Percentiles rank a stretch among this genome's conserved stretches.
Conservation (phyloP, 768 basidiomycete genomes). For the Podaxis sp. region DNA sequence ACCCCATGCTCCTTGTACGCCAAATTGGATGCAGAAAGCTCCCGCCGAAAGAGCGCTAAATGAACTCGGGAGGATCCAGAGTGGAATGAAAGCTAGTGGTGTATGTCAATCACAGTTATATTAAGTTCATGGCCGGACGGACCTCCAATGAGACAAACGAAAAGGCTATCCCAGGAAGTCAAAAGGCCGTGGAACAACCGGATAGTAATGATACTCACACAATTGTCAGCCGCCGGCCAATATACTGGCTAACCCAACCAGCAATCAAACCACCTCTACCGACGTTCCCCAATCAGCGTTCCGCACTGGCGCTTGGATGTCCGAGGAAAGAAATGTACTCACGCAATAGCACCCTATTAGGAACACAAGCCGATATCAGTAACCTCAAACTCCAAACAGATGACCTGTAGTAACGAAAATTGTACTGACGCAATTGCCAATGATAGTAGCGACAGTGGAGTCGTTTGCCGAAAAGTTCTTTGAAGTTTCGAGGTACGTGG, state of each 20-base stretch:
- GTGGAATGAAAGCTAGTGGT: slow-evolving; percentile 56
- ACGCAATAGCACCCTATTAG: slow-evolving; percentile 40
- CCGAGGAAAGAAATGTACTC: slow-evolving; percentile 14
- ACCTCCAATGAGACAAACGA: slow-evolving; percentile 56
- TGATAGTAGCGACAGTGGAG: slow-evolving; percentile 78
- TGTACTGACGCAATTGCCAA: slow-evolving; percentile 61
- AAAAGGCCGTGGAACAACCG: slow-evolving; percentile 2
- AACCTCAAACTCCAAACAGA: background rate
- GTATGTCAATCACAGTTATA: background rate
- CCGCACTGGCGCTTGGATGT: background rate
- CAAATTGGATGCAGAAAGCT: slow-evolving; percentile 85
- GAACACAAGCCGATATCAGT: background rate
- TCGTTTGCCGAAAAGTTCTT: slow-evolving; percentile 59
- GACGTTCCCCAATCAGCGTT: background rate
- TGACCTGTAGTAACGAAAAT: background rate
- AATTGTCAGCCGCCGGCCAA: slow-evolving; percentile 84
- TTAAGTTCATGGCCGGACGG: slow-evolving; percentile 11
- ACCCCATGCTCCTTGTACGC: slow-evolving; percentile 91
- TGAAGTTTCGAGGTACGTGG: slow-evolving; percentile 65
- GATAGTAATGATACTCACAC: slow-evolving; percentile 37
- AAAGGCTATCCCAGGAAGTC: slow-evolving; percentile 35
- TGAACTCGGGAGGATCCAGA: slow-evolving; percentile 79
- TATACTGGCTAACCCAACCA: slow-evolving; percentile 69
- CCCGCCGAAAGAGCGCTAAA: slow-evolving; percentile 76
- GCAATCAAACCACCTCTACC: slow-evolving; percentile 68